Evolutionary conservation across 2,329 filamentous ascomycete species (phyloP), one percentile per base, ranked within the genome.

Genomic region (Penicillium verrucosum): DNA sequence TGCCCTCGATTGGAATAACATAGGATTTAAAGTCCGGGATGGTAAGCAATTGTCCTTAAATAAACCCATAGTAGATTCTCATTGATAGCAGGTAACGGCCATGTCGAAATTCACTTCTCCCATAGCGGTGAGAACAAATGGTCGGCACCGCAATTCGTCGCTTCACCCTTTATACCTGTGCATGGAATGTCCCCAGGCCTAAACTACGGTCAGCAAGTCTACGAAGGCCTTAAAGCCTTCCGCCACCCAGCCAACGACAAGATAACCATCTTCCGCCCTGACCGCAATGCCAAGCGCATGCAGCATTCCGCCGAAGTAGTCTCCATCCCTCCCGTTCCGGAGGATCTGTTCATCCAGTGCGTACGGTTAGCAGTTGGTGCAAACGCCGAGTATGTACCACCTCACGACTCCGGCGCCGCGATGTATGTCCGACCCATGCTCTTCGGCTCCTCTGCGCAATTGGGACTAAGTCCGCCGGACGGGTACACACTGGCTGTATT

Each of bases 211-310:
- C 92, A 96, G 73, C 94, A 97, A 79, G 93, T 91, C 68, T 99
- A 96, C 80, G 94, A 99, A 75, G 94, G 94, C n/a, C 86, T 97
- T 73, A 97, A 97, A 77, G 92, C 93, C 54, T 97, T 97, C 83
- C 91, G 93, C 61, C 71, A 74, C 54, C 79, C 82, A 1, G 25
- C 46, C 56, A 85, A 89, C 73, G 72, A 80, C 58, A 76, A 78
- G 58, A 92, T 97, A 77, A 85, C 86, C 72, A 85, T 97, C 73
- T 97, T 97, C 85, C 89, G 93, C 5, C 90, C 93, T 0, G 82
- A 87, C 69, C 86, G 88, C 71, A 97, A 97, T 74, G 94, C 92
- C 37, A 76, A 78, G 41, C 90, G 93, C 58, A 85, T 97, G 81
- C 89, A 91, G 72, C 86, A 92, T 79, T 94, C 89, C 14, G 90